Conservation (phyloP, 345 rosid genomes). For the Gynandropsis gynandra region DNA sequence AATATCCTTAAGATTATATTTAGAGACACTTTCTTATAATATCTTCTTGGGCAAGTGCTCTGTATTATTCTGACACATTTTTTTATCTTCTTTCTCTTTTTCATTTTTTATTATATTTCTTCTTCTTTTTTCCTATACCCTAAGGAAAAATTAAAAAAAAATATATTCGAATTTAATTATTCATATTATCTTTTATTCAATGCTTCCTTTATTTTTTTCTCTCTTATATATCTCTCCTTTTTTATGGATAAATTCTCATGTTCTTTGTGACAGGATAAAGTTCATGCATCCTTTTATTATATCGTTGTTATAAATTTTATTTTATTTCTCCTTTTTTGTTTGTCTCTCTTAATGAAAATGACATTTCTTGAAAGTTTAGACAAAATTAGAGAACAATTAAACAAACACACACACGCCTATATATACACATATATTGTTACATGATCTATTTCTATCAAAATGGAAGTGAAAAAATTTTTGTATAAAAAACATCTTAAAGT, state of each 20-base stretch:
- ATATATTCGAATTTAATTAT: not conserved
- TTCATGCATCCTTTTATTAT: slow-evolving; percentile 24
- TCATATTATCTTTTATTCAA: slow-evolving; percentile 24
- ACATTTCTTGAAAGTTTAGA: not conserved
- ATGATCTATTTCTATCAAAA: not conserved
- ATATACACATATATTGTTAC: too few relatives aligned
- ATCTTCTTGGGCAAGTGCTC: slow-evolving; percentile 43
- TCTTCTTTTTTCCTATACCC: slow-evolving; percentile 8
- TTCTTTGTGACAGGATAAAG: slow-evolving; percentile 46
- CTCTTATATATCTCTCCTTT: slow-evolving; percentile 19
- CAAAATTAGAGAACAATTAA: not conserved
- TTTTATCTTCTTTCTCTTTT: slow-evolving; percentile 25
- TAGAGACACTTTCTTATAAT: slow-evolving; percentile 30
- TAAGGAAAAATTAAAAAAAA: slow-evolving; percentile 1
- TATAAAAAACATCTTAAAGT: not conserved
- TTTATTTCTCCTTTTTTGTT: not conserved
- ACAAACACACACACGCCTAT: not conserved
- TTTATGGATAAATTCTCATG: slow-evolving; percentile 60
- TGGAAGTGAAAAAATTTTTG: not conserved
- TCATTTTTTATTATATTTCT: slow-evolving; percentile 4
- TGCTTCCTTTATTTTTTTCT: slow-evolving; percentile 12
- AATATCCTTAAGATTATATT: slow-evolving; percentile 31
- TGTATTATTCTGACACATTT: slow-evolving; percentile 65
- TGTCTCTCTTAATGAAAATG: not conserved
- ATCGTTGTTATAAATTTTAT: not conserved